Conservation (phyloP, 106 monocot species). For the Dioscorea zingiberensis region DNA sequence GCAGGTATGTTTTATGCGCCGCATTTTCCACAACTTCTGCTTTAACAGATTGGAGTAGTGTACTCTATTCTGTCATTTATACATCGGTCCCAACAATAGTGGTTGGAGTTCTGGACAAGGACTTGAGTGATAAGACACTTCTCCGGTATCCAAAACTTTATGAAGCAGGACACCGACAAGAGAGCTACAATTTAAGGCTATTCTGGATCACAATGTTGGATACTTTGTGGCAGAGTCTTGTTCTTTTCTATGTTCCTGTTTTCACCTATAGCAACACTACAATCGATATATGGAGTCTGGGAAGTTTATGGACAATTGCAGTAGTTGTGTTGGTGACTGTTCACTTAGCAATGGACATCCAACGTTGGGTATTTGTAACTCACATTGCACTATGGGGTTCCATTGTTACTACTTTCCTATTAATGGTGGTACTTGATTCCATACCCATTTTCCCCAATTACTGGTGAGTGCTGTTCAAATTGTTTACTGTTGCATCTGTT, state of each 20-base stretch:
- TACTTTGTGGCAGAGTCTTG: slow-evolving; percentile 97
- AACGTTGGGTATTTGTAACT: slow-evolving; percentile 73
- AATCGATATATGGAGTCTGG: slow-evolving; percentile 94
- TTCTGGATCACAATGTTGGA: slow-evolving; percentile 97
- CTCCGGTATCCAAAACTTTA: slow-evolving; percentile 83
- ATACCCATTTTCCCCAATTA: slow-evolving; percentile 86
- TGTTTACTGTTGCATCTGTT: not conserved
- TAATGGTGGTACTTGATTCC: slow-evolving; percentile 86
- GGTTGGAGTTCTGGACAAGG: slow-evolving; percentile 86
- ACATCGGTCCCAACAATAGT: slow-evolving; percentile 93
- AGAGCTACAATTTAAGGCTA: slow-evolving; percentile 82
- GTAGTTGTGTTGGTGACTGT: slow-evolving; percentile 92
- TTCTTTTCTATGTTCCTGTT: slow-evolving; percentile 85
- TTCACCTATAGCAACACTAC: slow-evolving; percentile 66
- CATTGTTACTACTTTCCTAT: slow-evolving; percentile 63
- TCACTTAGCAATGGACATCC: slow-evolving; percentile 94
- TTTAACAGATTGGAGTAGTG: slow-evolving; percentile 97
- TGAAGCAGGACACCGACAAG: slow-evolving; percentile 78
- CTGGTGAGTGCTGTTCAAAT: slow-evolving; percentile 44
- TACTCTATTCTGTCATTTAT: slow-evolving; percentile 94
- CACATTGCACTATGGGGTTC: slow-evolving; percentile 91
- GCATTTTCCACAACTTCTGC: slow-evolving; percentile 92
- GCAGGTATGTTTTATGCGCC: slow-evolving; percentile 81
- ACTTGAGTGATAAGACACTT: slow-evolving; percentile 81
- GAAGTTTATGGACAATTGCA: slow-evolving; percentile 90